These are phyloP conservation scores for Yamadazyma phyllophila DNA, from an alignment of 805 yeast species.

Conservation along the genomic window DNA sequence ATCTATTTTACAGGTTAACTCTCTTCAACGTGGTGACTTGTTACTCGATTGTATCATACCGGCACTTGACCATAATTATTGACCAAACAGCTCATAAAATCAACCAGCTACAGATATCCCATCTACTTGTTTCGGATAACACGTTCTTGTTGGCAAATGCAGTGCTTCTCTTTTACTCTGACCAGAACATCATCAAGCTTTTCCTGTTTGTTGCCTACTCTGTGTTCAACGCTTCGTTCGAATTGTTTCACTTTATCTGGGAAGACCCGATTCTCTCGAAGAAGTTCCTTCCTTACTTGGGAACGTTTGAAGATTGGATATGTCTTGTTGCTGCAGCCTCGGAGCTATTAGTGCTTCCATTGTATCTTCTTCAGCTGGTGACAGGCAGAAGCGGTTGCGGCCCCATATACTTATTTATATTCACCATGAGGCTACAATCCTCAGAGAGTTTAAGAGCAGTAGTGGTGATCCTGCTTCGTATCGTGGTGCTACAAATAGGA, in stretches of 20 bases:
- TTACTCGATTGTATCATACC: conserved; percentile 18
- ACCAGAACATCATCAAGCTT: conserved; percentile 20
- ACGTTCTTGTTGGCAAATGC: conserved; percentile 24
- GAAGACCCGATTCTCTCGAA: conserved; percentile 15
- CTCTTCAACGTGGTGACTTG: conserved; percentile 14
- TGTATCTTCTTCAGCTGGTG: conserved; percentile 6
- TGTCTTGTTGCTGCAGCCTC: conserved; percentile 16
- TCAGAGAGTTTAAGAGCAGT: conserved; percentile 9
- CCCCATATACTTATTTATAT: conserved; percentile 5
- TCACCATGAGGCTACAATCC: conserved; percentile 10
- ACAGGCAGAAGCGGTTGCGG: not conserved
- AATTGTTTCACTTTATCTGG: conserved; percentile 18
- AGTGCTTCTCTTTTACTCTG: conserved; percentile 19
- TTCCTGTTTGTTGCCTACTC: conserved; percentile 28
- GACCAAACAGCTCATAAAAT: not conserved
- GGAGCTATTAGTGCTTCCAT: conserved; percentile 4
- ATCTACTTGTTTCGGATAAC: conserved; percentile 26
- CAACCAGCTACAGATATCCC: not conserved
- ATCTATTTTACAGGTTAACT: conserved; percentile 12
- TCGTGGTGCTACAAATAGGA: not conserved
- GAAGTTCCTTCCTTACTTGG: conserved; percentile 16
- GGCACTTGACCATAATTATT: conserved; percentile 15
- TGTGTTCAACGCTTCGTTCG: conserved; percentile 23
- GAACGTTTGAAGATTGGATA: conserved; percentile 16
- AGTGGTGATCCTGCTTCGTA: not conserved